Evolutionary conservation across 768 basidiomycete genomes (phyloP).

Genomic region (Epithele typhae): DNA sequence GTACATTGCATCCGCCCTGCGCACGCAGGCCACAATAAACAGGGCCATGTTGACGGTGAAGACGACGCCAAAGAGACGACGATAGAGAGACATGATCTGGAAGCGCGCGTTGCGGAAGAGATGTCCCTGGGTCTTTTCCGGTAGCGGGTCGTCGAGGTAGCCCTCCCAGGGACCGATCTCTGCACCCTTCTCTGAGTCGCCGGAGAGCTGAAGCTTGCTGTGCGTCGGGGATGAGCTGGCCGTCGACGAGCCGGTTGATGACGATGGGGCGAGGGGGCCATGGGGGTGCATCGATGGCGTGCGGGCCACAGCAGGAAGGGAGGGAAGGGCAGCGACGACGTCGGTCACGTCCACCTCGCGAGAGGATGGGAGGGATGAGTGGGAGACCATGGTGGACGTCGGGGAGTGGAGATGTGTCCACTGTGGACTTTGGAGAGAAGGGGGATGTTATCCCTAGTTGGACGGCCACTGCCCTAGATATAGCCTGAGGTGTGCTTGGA

Average conservation of each 20-base stretch:
- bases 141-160: slow-evolving; percentile 44
- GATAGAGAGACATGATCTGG: slow-evolving; percentile 47
- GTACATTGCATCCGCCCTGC: slow-evolving; percentile 26
- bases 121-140: slow-evolving; percentile 43
- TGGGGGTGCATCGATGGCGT: too few relatives aligned
- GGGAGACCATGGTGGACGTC: too few relatives aligned
- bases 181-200: slow-evolving; percentile 12
- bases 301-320: too few relatives aligned
- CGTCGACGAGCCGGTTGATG: slow-evolving; percentile 9
- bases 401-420: too few relatives aligned
- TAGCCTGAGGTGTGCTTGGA: too few relatives aligned
- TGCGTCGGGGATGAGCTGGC: too few relatives aligned
- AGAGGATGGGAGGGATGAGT: too few relatives aligned
- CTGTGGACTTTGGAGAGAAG: too few relatives aligned
- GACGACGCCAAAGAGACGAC: slow-evolving; percentile 47
- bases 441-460: too few relatives aligned
- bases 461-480: too few relatives aligned
- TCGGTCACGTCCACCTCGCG: too few relatives aligned
- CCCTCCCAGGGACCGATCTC: slow-evolving; percentile 25
- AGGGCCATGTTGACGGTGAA: slow-evolving; percentile 44
- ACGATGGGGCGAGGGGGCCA: background rate
- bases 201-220: slow-evolving; percentile 11
- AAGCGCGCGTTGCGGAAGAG: slow-evolving; percentile 45
- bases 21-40: slow-evolving; percentile 36
- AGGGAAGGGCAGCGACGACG: too few relatives aligned